A percentile compares a stretch with the other conserved stretches of the same genome.
Evolutionary conservation across 2,329 filamentous ascomycete genomes (phyloP).

Genomic region (Sporothrix variecibatus): DNA sequence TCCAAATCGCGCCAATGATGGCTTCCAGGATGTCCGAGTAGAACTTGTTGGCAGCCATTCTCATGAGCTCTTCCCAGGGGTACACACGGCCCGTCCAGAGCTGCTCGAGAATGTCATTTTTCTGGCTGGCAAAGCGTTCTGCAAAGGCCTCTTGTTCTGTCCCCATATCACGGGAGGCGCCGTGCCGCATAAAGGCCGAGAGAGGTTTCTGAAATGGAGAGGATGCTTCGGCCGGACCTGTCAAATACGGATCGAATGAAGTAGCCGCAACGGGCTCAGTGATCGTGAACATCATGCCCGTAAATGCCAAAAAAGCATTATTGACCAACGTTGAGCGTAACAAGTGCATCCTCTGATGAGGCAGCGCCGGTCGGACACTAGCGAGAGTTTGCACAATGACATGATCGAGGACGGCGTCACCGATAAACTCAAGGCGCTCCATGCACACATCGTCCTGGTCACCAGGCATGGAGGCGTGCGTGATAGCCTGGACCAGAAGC

Average conservation of each 20-base stretch:
- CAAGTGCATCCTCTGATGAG: conserved; percentile 68
- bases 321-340: conserved; percentile 78
- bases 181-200: conserved; percentile 70
- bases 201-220: conserved; percentile 45
- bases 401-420: conserved; percentile 81
- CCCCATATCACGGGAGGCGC: conserved; percentile 48
- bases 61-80: conserved; percentile 74
- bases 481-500: conserved; percentile 76
- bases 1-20: conserved; percentile 77
- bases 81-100: conserved; percentile 58
- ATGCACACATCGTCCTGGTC: conserved; percentile 53
- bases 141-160: conserved; percentile 34
- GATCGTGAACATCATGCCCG: conserved; percentile 60
- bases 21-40: conserved; percentile 83
- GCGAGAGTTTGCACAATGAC: conserved; percentile 57
- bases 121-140: conserved; percentile 52
- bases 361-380: conserved; percentile 41
- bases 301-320: conserved; percentile 74
- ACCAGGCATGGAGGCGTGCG: conserved; percentile 64
- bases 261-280: conserved; percentile 32
- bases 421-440: conserved; percentile 84
- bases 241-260: background rate
- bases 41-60: conserved; percentile 70
- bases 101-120: conserved; percentile 50
- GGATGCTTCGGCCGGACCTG: background rate